These are phyloP conservation scores for Lojkania enalia DNA, from an alignment of 2,329 filamentous ascomycete genomes.

Conservation along the genomic window DNA sequence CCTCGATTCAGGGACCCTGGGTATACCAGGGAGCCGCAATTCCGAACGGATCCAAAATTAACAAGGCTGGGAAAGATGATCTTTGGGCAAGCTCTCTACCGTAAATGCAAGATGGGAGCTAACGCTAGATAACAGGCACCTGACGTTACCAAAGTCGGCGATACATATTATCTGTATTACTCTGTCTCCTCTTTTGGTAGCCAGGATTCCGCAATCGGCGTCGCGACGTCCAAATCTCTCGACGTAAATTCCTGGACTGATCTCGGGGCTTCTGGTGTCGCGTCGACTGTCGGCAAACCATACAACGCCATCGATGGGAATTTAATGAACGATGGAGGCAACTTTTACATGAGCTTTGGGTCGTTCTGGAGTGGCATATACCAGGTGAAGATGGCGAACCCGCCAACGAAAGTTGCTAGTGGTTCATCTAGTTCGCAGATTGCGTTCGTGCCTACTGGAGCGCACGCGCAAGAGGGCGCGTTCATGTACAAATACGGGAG, in stretches of 20 bases:
- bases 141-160: slow-evolving; percentile 61
- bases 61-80: slow-evolving; percentile 51
- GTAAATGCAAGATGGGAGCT: too few relatives aligned
- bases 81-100: slow-evolving; percentile 55
- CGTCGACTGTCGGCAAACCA: slow-evolving; percentile 40
- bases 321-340: slow-evolving; percentile 47
- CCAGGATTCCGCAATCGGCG: slow-evolving; percentile 65
- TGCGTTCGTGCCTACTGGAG: slow-evolving; percentile 56
- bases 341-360: slow-evolving; percentile 63
- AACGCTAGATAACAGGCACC: slow-evolving; percentile 59
- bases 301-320: slow-evolving; percentile 60
- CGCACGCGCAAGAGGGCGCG: slow-evolving; percentile 60
- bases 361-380: slow-evolving; percentile 71
- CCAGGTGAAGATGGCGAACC: slow-evolving; percentile 56
- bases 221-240: slow-evolving; percentile 55
- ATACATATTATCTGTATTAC: slow-evolving; percentile 68
- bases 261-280: slow-evolving; percentile 58
- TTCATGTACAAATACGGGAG: slow-evolving; percentile 59
- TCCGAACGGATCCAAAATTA: slow-evolving; percentile 50
- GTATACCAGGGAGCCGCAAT: slow-evolving; percentile 52
- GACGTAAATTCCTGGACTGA: slow-evolving; percentile 63
- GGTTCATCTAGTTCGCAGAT: slow-evolving; percentile 51
- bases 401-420: slow-evolving; percentile 35
- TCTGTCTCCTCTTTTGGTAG: slow-evolving; percentile 65
- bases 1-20: slow-evolving; percentile 56